These are phyloP conservation scores for Coemansia aciculifera DNA, from an alignment of 192 early-diverging fungal genomes.

Conservation along the genomic window DNA sequence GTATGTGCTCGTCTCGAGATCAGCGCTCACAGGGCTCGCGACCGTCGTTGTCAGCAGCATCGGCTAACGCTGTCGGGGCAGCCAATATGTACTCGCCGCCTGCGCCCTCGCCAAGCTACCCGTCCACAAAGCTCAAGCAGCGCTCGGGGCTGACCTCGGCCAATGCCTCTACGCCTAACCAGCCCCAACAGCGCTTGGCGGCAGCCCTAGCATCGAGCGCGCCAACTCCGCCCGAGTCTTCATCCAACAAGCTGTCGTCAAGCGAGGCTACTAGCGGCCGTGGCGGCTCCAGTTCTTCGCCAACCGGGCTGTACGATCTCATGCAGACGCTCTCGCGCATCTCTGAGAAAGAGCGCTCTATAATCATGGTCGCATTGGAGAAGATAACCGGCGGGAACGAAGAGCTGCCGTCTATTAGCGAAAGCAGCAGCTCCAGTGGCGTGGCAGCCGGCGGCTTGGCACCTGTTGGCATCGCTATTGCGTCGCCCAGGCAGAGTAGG, in stretches of 20 bases:
- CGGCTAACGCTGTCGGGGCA: slow-evolving; percentile 4
- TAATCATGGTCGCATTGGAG: slow-evolving; percentile 44
- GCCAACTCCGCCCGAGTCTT: neutral
- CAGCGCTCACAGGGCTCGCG: slow-evolving; percentile 15
- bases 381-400: slow-evolving; percentile 17
- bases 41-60: slow-evolving; percentile 7
- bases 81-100: slow-evolving; percentile 35
- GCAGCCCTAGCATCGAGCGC: neutral
- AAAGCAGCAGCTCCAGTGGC: slow-evolving; percentile 11
- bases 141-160: slow-evolving; percentile 17
- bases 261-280: slow-evolving; percentile 10
- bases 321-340: slow-evolving; percentile 41
- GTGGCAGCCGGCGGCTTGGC: neutral
- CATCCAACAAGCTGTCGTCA: slow-evolving; percentile 13
- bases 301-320: slow-evolving; percentile 31
- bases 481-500: slow-evolving; percentile 7
- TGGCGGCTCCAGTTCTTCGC: neutral
- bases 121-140: slow-evolving; percentile 30
- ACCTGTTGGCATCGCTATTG: slow-evolving; percentile 1
- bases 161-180: slow-evolving; percentile 2
- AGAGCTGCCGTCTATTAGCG: slow-evolving; percentile 6
- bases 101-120: slow-evolving; percentile 26
- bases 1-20: slow-evolving; percentile 25
- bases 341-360: slow-evolving; percentile 37
- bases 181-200: slow-evolving; percentile 14